Conservation (phyloP, 2,329 filamentous ascomycete genomes). For the Diaporthe amygdali region DNA sequence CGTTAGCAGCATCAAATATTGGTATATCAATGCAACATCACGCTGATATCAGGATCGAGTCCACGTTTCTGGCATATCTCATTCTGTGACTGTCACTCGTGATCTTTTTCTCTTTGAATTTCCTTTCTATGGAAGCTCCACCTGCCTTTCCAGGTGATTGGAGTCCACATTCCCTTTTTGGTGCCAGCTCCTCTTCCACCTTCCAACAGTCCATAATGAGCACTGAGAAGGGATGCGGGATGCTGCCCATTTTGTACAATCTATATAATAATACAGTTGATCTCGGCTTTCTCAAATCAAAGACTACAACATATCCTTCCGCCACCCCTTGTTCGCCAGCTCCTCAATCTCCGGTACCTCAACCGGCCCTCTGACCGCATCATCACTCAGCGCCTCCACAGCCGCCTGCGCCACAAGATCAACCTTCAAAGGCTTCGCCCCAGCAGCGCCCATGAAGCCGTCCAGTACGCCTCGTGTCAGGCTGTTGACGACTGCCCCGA, state of each 20-base stretch:
- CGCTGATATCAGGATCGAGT: background rate
- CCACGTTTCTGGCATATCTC: no score
- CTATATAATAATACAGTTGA: slow-evolving; percentile 14
- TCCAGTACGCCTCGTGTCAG: slow-evolving; percentile 78
- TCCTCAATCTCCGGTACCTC: slow-evolving; percentile 82
- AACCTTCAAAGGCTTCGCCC: slow-evolving; percentile 84
- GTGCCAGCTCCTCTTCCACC: background rate
- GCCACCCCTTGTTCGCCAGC: slow-evolving; percentile 83
- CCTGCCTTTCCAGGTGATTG: no score
- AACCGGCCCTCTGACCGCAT: slow-evolving; percentile 73
- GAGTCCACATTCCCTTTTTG: background rate
- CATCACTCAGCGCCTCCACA: slow-evolving; percentile 83
- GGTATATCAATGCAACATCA: background rate
- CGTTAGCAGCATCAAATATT: background rate
- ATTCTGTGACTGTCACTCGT: background rate
- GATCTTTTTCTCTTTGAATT: no score
- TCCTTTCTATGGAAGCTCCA: background rate
- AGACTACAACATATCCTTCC: slow-evolving; percentile 81
- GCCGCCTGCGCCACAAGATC: slow-evolving; percentile 89
- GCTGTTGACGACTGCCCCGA: slow-evolving; percentile 78
- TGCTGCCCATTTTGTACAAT: background rate
- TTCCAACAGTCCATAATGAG: background rate
- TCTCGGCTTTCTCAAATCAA: no score
- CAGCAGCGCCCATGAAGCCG: slow-evolving; percentile 80
- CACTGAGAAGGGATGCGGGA: no score